phyloP scores from a whole-genome alignment of 495 filamentous ascomycete species.

The Rhypophila decipiens region DNA sequence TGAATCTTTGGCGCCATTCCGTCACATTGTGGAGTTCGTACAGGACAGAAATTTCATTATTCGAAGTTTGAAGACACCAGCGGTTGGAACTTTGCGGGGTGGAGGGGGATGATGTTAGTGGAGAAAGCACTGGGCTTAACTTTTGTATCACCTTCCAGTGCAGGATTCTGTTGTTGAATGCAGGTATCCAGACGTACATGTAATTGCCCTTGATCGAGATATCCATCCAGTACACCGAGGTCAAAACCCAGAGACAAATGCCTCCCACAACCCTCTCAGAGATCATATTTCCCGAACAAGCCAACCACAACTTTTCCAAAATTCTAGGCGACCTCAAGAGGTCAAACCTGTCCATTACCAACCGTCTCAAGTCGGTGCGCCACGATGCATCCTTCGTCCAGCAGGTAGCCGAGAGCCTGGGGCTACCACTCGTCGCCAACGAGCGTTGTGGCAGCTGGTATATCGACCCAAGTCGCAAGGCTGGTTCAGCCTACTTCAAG shows the following conservation, averaged over 20 bases:
- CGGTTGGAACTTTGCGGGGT: too few relatives aligned
- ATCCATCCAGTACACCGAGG: too few relatives aligned
- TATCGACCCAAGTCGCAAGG: conserved; percentile 59
- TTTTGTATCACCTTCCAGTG: too few relatives aligned
- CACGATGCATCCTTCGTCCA: conserved; percentile 62
- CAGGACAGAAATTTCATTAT: too few relatives aligned
- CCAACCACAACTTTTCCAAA: conserved; percentile 47
- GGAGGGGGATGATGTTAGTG: too few relatives aligned
- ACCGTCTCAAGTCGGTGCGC: conserved; percentile 69
- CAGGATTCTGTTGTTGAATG: too few relatives aligned
- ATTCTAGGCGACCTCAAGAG: conserved; percentile 57
- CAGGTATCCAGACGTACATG: too few relatives aligned
- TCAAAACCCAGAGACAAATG: conserved; percentile 5
- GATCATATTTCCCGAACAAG: conserved; percentile 40
- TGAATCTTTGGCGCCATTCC: too few relatives aligned
- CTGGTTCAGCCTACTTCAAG: conserved; percentile 85
- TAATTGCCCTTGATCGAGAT: too few relatives aligned
- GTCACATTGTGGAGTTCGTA: too few relatives aligned
- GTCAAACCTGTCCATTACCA: conserved; percentile 68
- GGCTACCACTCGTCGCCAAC: conserved; percentile 82
- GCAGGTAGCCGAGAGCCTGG: conserved; percentile 42
- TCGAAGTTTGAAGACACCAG: too few relatives aligned
- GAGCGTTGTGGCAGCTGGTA: conserved; percentile 97
- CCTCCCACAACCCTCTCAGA: conserved; percentile 27
- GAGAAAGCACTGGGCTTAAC: too few relatives aligned